Percentiles rank a stretch among this genome's conserved stretches.
Evolutionary conservation across 2,329 filamentous ascomycete genomes (phyloP).

Genomic region (Arthroderma sp.): DNA sequence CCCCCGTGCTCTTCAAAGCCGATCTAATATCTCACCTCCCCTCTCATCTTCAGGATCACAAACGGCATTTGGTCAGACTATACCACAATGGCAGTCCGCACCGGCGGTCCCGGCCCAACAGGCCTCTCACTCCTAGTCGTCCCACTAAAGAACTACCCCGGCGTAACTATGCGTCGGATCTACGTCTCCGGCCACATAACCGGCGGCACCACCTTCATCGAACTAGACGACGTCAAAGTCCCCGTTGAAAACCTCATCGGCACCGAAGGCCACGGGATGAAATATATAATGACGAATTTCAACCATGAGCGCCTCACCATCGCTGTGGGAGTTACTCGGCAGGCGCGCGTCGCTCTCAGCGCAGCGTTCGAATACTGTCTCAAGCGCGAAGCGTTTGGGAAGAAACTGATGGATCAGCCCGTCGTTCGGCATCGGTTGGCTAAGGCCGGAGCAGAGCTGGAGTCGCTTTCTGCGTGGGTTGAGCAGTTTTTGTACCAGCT

Average conservation of each 20-base stretch:
- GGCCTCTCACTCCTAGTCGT: constrained; percentile 58
- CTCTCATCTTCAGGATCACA: constrained; percentile 40
- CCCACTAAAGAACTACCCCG: constrained; percentile 52
- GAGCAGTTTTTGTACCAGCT: constrained; percentile 59
- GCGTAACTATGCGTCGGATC: constrained; percentile 54
- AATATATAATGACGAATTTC: constrained; percentile 65
- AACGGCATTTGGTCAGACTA: constrained; percentile 60
- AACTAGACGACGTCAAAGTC: constrained; percentile 61
- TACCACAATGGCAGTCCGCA: constrained; percentile 58
- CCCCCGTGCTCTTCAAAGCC: constrained; percentile 9
- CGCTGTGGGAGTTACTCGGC: constrained; percentile 49
- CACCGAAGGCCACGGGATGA: constrained; percentile 57
- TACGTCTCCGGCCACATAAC: constrained; percentile 53
- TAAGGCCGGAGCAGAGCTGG: constrained; percentile 54
- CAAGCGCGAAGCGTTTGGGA: constrained; percentile 55
- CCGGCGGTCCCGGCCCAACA: constrained; percentile 48
- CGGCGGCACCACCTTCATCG: constrained; percentile 61
- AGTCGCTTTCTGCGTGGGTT: constrained; percentile 59
- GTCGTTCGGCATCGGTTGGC: constrained; percentile 62
- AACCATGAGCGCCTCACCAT: constrained; percentile 64
- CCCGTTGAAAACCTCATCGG: constrained; percentile 59
- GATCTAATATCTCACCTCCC: constrained; percentile 8
- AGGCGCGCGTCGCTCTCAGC: constrained; percentile 47
- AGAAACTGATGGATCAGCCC: constrained; percentile 58
- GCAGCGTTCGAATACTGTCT: constrained; percentile 50